Conservation (phyloP, 495 filamentous ascomycete species). For the Cenococcum geophilum region DNA sequence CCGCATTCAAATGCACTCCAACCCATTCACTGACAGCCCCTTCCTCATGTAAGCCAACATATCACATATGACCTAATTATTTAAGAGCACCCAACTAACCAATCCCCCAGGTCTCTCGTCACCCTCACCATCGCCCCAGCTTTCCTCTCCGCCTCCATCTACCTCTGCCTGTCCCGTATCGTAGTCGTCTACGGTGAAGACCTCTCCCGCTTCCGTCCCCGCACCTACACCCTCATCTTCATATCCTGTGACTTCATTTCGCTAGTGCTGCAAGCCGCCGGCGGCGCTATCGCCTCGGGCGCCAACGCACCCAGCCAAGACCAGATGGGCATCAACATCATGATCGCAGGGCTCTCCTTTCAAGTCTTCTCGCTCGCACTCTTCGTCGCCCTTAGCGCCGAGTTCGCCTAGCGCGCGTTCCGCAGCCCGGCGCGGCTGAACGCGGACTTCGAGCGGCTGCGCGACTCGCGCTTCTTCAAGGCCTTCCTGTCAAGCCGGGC, state of each 20-base stretch:
- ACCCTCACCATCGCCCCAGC: slow-evolving; percentile 57
- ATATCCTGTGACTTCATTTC: slow-evolving; percentile 57
- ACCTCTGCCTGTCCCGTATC: slow-evolving; percentile 55
- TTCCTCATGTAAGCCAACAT: slow-evolving; percentile 12
- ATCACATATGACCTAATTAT: neutral
- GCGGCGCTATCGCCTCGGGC: slow-evolving; percentile 51
- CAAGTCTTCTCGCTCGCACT: slow-evolving; percentile 48
- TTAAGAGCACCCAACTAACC: neutral
- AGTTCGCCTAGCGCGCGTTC: slow-evolving; percentile 45
- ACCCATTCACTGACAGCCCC: slow-evolving; percentile 19
- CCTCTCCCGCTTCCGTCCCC: slow-evolving; percentile 55
- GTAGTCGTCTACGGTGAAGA: slow-evolving; percentile 51
- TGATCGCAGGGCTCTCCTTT: slow-evolving; percentile 56
- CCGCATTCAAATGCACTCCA: slow-evolving; percentile 18
- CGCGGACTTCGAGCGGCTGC: neutral
- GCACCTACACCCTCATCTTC: slow-evolving; percentile 51
- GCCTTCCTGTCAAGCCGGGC: neutral
- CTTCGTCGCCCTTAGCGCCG: slow-evolving; percentile 47
- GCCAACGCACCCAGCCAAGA: slow-evolving; percentile 37
- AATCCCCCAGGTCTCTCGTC: slow-evolving; percentile 46
- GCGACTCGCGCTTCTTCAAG: neutral
- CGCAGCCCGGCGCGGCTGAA: neutral
- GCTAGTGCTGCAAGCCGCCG: slow-evolving; percentile 55
- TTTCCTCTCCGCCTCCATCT: slow-evolving; percentile 58
- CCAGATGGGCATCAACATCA: slow-evolving; percentile 50